Base-by-base conservation (phyloP, 1,284 basidiomycete species). In the Paramarasmius palmivorus region DNA sequence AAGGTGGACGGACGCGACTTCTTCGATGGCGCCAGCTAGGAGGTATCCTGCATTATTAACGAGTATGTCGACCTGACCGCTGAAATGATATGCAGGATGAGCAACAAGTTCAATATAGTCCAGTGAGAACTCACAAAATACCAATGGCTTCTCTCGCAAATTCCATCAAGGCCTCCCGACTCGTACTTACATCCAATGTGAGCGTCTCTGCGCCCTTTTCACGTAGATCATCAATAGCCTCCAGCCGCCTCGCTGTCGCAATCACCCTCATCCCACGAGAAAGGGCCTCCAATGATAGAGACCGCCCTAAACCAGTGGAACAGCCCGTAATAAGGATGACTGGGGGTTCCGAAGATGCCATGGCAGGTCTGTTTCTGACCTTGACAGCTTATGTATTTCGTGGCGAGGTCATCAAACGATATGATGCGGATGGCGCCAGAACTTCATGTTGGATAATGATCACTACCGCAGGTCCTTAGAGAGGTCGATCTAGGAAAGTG, bases 11-110 rank as follows among this genome's bases (percentile, higher is more conserved):
- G 2, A 58, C 37, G 50, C 57, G 49, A 48, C 50, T 20, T 61
- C 60, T 25, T 63, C 60, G 20, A 61, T 53, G 1, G 60, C 57
- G 50, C 60, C 62, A 29, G 51, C 52, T 2, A 54, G 59, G 5
- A 60, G n/a, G 22, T 55, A 61, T 6, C 62, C 59, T 15, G 62
- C 62, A 20, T 63, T 63, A 51, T 63, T 63, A 15, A 61, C 47
- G 10, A 61, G 54, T 36, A 54, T 54, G 49, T 59, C 59, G 4
- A 63, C 47, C 26, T 60, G 58, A 1, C 61, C 59, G 46, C 59
- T 63, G 53, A 32, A 9, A 6, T 41, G 14, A 36, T 25, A 44
- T 37, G 46, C 20, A 41, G 14, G 12, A 42, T 37, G 36, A 37
- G 4, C 36, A 2, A 4, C 22, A 15, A 7, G 22, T 1, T 15